Percentiles rank a stretch among this genome's conserved stretches.
Evolutionary conservation across 192 early-diverging fungal genomes (phyloP).

Genomic region (Oehlia diaphana): DNA sequence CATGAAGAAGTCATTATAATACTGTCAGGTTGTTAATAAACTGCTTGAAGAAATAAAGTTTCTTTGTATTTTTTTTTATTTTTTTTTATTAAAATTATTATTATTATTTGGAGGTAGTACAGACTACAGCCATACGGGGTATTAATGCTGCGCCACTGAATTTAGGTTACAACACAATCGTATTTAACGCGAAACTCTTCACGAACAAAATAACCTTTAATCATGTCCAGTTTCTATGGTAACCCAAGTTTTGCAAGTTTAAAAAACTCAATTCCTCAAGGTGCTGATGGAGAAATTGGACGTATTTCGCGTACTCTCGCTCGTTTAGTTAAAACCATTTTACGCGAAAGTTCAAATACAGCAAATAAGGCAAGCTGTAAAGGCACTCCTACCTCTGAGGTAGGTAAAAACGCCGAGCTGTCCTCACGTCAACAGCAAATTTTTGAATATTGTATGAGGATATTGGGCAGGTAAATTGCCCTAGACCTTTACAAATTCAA

Average conservation of each 20-base stretch:
- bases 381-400: background rate
- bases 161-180: background rate
- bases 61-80: no score
- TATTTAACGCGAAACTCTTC: background rate
- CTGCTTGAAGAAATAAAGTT: no score
- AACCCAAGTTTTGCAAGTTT: background rate
- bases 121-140: no score
- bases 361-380: background rate
- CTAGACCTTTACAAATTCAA: background rate
- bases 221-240: background rate
- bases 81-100: no score
- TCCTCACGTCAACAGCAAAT: constrained; percentile 12
- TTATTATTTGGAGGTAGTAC: no score
- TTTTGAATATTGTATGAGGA: constrained; percentile 23
- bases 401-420: background rate
- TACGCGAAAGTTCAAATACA: constrained; percentile 1
- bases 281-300: constrained; percentile 2
- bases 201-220: background rate
- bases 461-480: constrained; percentile 22
- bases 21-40: no score
- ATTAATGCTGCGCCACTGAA: background rate
- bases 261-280: background rate
- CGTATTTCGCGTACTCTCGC: constrained; percentile 2
- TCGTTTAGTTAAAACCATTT: constrained; percentile 18
- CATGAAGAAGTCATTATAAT: no score